Base-by-base conservation (phyloP, 352 stramenopile species). In the Discostella stelligera region DNA sequence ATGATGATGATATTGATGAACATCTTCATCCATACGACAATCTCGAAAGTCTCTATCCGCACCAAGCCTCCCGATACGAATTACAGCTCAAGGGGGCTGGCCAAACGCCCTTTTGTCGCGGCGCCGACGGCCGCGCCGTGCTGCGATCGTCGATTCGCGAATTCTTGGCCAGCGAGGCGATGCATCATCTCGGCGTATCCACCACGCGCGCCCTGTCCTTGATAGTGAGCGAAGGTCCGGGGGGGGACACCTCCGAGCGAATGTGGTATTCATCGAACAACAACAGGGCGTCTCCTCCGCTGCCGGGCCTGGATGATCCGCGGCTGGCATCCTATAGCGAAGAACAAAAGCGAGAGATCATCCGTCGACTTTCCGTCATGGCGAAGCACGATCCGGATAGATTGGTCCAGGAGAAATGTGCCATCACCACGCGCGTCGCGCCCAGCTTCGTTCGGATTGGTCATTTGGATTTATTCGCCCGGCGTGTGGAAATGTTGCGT, bases 71-170 rank as follows among this genome's bases (percentile, higher is more conserved):
- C 16, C 67, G 79, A 13, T 97, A 93, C 80, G 97, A 99, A 85
- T 81, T 99, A 55, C 97, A 99, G 81, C 85, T 99, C 13, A 98
- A 99, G 74, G 97, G 97, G 8, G 95, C 94, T 0, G 97, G 97
- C 0, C 92, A 91, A 61, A 99, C 97, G 1, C 96, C 96, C 2
- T 99, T 96, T 83, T 98, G 95, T 58, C 90, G 97, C 41, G 94
- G 91, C 25, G 96, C 94, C 0, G 96, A 98, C 80, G 96, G 96
- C 41, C 87, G 96, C 21, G 97, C 97, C 73, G 95, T 96, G 0
- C 78, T 98, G 39, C 86, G 97, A 49, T 98, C 95, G 1, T 98
- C 94, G 30, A 91, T 99, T 68, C 90, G 97, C 52, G 97, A 99
- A 90, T 99, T 99, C 74, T 82, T 99, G 3, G 96, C 94, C 9